Base-by-base conservation (phyloP, 2,329 filamentous ascomycete genomes). In the Venturia carpophila region DNA sequence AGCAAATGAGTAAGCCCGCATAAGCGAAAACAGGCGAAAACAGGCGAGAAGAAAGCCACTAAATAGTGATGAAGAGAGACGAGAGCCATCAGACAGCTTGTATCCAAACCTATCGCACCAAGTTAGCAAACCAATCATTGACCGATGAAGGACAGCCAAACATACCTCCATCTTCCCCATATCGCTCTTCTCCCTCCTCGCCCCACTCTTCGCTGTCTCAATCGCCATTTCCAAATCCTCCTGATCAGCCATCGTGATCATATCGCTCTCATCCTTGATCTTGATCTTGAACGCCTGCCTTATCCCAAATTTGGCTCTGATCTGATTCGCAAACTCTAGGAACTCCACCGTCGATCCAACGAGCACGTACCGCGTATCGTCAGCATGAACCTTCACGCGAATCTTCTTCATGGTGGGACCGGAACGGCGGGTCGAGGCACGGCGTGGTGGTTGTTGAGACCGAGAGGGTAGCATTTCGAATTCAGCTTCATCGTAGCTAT, bases 221-320 rank as follows among this genome's bases (percentile, higher is more conserved):
- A 97, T 82, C 37, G 91, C 87, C 86, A 97, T 90, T 62, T 97
- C 92, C 68, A 97, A 78, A 78, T 99, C 94, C 72, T 99, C 94
- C 75, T 97, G 91, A 75, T 99, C 94, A 39, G 89, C 92, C 85
- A 99, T 88, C 41, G 93, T 97, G 72, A 99, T 95, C 89, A 97
- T 93, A 72, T 97, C 93, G 3, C 89, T 89, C 70, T 97, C 94
- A 68, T 95, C 91, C 71, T 84, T 85, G 70, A 92, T 85, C 80
- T 94, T 94, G 76, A 97, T 88, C 82, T 92, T 95, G 79, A 97
- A 93, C 66, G 85, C 85, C 67, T 87, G 79, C 65, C 84, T 80
- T 65, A 97, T 81, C 17, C 84, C 87, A 72, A 97, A 96, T 77
- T 99, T 99, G 68, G 92, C 88, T 60, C 88, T 84, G 66, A 99